Percentiles rank a stretch among this genome's conserved stretches.
Conservation (phyloP, 257 asterid species). For the Linderniella brevidens region DNA sequence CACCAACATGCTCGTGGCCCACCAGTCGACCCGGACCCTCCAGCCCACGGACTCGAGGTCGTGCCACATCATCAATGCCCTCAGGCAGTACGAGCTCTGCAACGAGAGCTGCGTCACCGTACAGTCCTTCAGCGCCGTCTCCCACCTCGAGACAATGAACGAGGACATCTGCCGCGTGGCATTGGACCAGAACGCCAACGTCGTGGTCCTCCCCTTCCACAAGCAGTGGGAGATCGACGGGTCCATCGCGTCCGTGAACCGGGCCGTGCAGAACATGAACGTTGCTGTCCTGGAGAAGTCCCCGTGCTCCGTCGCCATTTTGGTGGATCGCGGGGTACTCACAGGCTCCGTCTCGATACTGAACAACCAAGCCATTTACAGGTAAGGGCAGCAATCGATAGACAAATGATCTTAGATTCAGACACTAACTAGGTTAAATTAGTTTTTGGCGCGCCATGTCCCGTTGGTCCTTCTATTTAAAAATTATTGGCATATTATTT, state of each 20-base stretch:
- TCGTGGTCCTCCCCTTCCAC: slow-evolving; percentile 61
- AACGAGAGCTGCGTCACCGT: slow-evolving; percentile 35
- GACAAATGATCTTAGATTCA: no score
- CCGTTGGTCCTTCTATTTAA: no score
- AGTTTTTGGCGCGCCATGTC: no score
- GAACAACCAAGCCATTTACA: slow-evolving; percentile 26
- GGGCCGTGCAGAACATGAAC: slow-evolving; percentile 39
- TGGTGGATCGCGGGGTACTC: slow-evolving; percentile 44
- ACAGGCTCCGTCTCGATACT: slow-evolving; percentile 29
- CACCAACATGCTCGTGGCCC: slow-evolving; percentile 54
- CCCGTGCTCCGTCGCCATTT: slow-evolving; percentile 56
- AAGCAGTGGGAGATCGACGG: slow-evolving; percentile 74
- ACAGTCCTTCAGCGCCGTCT: slow-evolving; percentile 38
- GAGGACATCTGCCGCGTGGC: slow-evolving; percentile 49
- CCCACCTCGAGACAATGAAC: slow-evolving; percentile 35
- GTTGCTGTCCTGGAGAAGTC: slow-evolving; percentile 33
- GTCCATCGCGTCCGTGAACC: slow-evolving; percentile 31
- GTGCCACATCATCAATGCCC: slow-evolving; percentile 43
- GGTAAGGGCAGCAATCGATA: no score
- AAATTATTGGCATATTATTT: no score
- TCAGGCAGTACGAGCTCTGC: slow-evolving; percentile 48
- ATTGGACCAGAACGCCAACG: slow-evolving; percentile 31
- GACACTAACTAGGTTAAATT: no score
- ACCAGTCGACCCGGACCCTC: slow-evolving; percentile 30
- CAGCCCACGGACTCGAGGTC: slow-evolving; percentile 33